Conservation (phyloP, 169 alveolate species). For the Eimeria praecox region DNA sequence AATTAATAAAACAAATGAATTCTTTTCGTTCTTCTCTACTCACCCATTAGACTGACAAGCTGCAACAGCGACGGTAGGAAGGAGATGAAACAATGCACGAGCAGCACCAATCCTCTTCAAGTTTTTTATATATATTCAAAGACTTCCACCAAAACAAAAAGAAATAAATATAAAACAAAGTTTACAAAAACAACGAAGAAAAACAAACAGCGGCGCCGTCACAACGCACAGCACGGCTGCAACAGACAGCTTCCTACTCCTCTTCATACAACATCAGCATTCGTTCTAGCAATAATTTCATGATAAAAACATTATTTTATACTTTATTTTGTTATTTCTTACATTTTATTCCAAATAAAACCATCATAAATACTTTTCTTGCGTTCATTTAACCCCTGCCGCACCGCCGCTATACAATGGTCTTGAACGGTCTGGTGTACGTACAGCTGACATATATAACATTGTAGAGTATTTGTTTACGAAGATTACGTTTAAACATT, state of each 20-base stretch:
- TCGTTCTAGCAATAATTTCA: neutral
- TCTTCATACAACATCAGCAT: neutral
- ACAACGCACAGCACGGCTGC: neutral
- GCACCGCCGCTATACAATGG: slow-evolving; percentile 15
- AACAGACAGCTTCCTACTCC: neutral
- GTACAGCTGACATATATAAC: neutral
- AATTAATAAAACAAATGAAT: too few relatives aligned
- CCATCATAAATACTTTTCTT: neutral
- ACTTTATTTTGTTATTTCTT: neutral
- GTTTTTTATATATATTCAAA: neutral
- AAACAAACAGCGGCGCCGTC: neutral
- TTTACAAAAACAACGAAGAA: neutral
- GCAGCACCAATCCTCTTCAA: neutral
- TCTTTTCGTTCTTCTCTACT: neutral
- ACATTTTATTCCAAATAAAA: neutral
- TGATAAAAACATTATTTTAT: neutral
- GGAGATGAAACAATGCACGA: neutral
- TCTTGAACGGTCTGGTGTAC: slow-evolving; percentile 9
- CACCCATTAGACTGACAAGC: slow-evolving; percentile 55
- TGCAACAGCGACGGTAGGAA: neutral
- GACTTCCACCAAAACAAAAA: neutral
- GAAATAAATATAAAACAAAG: neutral
- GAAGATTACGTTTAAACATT: neutral
- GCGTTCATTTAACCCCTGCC: neutral
- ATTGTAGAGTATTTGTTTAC: neutral